Conservation (phyloP, 768 basidiomycete genomes). For the Boletus rubroflammeus region DNA sequence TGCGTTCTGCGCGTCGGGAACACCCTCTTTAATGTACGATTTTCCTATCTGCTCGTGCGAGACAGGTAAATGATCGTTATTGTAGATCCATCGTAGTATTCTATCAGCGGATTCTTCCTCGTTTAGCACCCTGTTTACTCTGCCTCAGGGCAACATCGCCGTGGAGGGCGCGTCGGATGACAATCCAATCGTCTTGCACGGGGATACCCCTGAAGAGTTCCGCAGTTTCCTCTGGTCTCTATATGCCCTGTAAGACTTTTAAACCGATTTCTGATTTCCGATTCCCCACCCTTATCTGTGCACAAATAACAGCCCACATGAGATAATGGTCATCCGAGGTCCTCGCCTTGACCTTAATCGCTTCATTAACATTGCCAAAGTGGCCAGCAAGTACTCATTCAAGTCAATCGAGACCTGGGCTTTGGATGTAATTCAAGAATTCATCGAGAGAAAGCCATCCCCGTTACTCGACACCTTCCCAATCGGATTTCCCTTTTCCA, state of each 20-base stretch:
- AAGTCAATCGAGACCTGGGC: conserved; percentile 73
- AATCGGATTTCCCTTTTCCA: conserved; percentile 22
- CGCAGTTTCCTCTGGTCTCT: conserved; percentile 71
- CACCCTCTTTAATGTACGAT: conserved; percentile 63
- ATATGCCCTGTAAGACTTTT: conserved; percentile 61
- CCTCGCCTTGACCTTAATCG: conserved; percentile 48
- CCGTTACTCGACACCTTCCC: conserved; percentile 46
- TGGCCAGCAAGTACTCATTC: conserved; percentile 74
- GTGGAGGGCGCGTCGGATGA: conserved; percentile 62
- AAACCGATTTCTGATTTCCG: not conserved
- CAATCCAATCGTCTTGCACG: conserved; percentile 58
- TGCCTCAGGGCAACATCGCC: conserved; percentile 53
- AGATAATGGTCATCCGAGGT: conserved; percentile 48
- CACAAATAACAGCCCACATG: conserved; percentile 49
- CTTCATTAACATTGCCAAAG: conserved; percentile 59
- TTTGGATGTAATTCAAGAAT: conserved; percentile 67
- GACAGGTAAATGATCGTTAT: not conserved
- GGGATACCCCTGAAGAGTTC: conserved; percentile 65
- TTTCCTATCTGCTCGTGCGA: not conserved
- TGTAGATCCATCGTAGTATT: conserved; percentile 56
- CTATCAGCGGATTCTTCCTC: conserved; percentile 61
- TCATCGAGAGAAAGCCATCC: conserved; percentile 55
- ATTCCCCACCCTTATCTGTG: not conserved
- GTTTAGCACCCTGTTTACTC: conserved; percentile 62
- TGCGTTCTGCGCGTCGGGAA: conserved; percentile 61